These are phyloP conservation scores for Ogataea pini DNA, from an alignment of 805 yeast species.

Conservation along the genomic window DNA sequence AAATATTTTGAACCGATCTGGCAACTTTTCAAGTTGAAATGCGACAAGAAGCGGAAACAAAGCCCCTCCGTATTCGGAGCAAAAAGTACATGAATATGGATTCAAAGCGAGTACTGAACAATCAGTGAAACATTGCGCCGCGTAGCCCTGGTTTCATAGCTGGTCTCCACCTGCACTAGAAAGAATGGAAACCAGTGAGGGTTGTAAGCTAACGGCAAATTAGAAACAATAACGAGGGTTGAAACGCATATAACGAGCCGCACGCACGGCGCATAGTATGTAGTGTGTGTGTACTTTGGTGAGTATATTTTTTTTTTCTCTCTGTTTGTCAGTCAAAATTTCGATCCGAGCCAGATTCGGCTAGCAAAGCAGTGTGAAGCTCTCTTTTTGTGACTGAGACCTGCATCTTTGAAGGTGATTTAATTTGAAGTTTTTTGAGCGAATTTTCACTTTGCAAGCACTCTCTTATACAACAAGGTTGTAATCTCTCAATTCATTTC, in stretches of 20 bases:
- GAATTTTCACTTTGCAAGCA: too few relatives aligned
- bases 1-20: background rate
- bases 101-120: background rate
- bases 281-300: background rate
- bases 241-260: background rate
- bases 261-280: background rate
- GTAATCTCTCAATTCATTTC: too few relatives aligned
- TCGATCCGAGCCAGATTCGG: constrained; percentile 1
- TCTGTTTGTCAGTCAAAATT: background rate
- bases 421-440: too few relatives aligned
- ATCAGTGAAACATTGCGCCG: constrained; percentile 7
- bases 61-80: background rate
- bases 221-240: background rate
- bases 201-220: background rate
- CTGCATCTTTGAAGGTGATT: background rate
- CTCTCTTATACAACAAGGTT: too few relatives aligned
- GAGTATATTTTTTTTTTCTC: background rate
- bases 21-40: background rate
- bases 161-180: background rate
- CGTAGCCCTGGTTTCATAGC: background rate
- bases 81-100: background rate
- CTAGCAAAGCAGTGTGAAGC: background rate
- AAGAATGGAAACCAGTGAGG: background rate
- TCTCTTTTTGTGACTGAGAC: background rate
- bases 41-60: constrained; percentile 4